Conservation (phyloP, 108 stramenopile genomes). For the Aurantiochytrium sp. region DNA sequence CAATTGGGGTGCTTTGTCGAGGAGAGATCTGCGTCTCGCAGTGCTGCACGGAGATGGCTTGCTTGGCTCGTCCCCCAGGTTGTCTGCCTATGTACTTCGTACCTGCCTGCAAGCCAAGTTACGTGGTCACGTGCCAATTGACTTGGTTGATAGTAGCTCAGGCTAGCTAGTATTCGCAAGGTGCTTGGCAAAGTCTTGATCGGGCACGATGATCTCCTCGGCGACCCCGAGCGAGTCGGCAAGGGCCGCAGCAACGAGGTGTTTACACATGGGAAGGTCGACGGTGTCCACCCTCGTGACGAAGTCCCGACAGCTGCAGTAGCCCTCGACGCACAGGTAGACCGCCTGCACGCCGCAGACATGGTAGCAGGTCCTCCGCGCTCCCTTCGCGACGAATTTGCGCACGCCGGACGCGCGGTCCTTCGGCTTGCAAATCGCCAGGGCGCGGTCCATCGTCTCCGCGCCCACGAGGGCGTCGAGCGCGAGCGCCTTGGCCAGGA, state of each 20-base stretch:
- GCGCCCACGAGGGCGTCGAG: background rate
- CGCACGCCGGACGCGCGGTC: background rate
- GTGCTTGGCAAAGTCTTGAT: background rate
- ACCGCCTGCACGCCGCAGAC: background rate
- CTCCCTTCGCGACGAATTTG: background rate
- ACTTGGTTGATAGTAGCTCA: too few relatives aligned
- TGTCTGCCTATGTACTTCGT: too few relatives aligned
- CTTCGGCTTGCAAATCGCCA: background rate
- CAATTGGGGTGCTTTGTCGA: too few relatives aligned
- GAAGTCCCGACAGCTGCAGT: background rate
- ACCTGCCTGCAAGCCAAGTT: too few relatives aligned
- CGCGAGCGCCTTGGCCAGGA: background rate
- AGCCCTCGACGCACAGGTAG: conserved; percentile 26
- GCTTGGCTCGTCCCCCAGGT: too few relatives aligned
- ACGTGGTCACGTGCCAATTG: too few relatives aligned
- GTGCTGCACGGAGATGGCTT: too few relatives aligned
- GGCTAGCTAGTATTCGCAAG: too few relatives aligned
- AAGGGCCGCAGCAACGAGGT: background rate
- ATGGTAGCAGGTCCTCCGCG: background rate
- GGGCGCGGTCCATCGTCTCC: background rate
- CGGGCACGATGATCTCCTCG: background rate
- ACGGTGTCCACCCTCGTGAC: background rate
- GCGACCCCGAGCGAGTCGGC: background rate
- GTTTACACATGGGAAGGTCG: background rate
- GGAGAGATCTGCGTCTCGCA: too few relatives aligned